Evolutionary conservation across 768 basidiomycete genomes (phyloP), one percentile per base, ranked within the genome.

Genomic region (Cystobasidium ongulense): DNA sequence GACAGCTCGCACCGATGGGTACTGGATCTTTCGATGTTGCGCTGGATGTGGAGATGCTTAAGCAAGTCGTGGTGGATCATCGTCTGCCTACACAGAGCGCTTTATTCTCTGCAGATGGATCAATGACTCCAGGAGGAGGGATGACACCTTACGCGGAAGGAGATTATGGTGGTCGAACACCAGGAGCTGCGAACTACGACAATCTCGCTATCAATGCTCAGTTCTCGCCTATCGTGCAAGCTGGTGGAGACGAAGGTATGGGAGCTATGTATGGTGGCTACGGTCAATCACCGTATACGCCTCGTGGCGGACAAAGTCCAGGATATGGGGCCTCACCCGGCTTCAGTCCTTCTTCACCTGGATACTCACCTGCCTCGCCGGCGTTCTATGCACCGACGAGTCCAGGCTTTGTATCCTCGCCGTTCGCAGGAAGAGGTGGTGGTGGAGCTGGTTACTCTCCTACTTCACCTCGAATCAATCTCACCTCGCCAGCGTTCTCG

Each of bases 1-100:
- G 96, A 21, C 96, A 98, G 83, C 90, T 98, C 87, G 94, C 95
- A n/a, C 94, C 94, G 0, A 97, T 99, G 93, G 96, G 96, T 64
- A 97, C 96, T 0, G 96, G 96, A 17, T 74, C 78, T 23, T 80
- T 79, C 77, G 95, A 98, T 62, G 90, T 99, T 63, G 89, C 92
- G 0, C 86, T 99, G 62, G 96, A 99, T 81, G 91, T 97, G 78
- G 90, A 94, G 77, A 95, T 98, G 92, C 84, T 99, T 78, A 96
- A 96, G 84, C 95, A 98, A 74, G 94, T 96, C 46, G 92, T 97
- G 68, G 90, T 97, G 63, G 96, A 99, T 81, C 92, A 95, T 79
- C 90, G 93, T 29, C 84, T 96, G 21, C 92, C 92, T 0, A 90
- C 90, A 77, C 87, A 86, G 8, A 87, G 90, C 85, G 83, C 92